A percentile compares a stretch with the other conserved stretches of the same genome.
phyloP scores from a whole-genome alignment of 805 yeast genomes.

The Candida michaelii region DNA sequence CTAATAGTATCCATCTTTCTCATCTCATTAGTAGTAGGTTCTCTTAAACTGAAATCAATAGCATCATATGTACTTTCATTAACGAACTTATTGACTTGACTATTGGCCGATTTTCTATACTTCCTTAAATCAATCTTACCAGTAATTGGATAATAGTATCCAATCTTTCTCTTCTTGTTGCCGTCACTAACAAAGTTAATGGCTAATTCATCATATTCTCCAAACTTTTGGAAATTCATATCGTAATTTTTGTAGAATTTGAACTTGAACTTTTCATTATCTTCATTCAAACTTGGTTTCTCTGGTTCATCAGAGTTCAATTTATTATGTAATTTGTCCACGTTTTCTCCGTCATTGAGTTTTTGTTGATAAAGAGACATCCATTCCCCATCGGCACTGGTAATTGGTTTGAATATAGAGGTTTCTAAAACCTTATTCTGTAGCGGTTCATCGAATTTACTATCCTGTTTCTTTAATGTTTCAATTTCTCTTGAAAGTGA shows the following conservation, averaged over 20 bases:
- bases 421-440: constrained; percentile 46
- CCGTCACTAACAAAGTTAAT: constrained; percentile 52
- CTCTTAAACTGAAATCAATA: constrained; percentile 63
- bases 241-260: constrained; percentile 78
- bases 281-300: constrained; percentile 48
- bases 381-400: constrained; percentile 75
- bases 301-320: constrained; percentile 43
- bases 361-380: constrained; percentile 54
- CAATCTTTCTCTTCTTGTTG: constrained; percentile 51
- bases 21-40: constrained; percentile 69
- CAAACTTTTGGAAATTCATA: constrained; percentile 52
- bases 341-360: constrained; percentile 24
- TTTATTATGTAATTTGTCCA: constrained; percentile 23
- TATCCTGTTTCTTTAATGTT: constrained; percentile 27
- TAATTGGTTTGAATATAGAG: constrained; percentile 71
- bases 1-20: constrained; percentile 66
- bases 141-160: constrained; percentile 73
- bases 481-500: constrained; percentile 42
- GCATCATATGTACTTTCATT: constrained; percentile 60
- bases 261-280: constrained; percentile 45
- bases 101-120: constrained; percentile 67
- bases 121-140: constrained; percentile 82
- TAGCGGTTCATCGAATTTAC: constrained; percentile 25
- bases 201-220: constrained; percentile 62
- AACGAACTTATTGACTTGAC: constrained; percentile 53